Conservation (phyloP, 306 rosid genomes). For the Morella rubra region DNA sequence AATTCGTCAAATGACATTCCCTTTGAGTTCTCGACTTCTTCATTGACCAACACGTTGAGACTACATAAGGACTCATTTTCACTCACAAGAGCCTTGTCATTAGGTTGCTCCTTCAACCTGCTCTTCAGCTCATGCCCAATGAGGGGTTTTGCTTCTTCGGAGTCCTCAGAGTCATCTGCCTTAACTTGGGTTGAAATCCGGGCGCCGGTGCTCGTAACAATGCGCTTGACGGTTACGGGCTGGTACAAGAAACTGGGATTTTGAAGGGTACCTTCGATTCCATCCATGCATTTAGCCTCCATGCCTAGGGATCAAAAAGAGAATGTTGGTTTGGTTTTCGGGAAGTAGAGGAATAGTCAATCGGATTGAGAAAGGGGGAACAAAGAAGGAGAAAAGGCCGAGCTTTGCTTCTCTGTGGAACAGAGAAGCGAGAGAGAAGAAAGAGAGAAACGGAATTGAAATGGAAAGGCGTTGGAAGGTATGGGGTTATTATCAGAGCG, state of each 20-base stretch:
- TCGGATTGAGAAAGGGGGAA: not conserved
- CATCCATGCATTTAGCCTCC: slow-evolving; percentile 18
- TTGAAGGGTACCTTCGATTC: not conserved
- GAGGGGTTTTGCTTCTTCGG: not conserved
- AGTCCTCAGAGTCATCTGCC: slow-evolving; percentile 6
- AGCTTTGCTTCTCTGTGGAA: not conserved
- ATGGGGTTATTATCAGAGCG: not conserved
- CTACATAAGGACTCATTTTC: not conserved
- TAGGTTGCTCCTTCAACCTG: slow-evolving; percentile 20
- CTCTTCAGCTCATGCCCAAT: not conserved
- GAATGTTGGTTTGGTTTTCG: not conserved
- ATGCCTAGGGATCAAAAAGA: not conserved
- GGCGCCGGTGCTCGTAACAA: slow-evolving; percentile 48
- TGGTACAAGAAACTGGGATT: not conserved
- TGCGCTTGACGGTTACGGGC: slow-evolving; percentile 39
- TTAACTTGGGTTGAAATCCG: slow-evolving; percentile 41
- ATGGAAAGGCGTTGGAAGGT: not conserved
- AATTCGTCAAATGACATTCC: slow-evolving; percentile 31
- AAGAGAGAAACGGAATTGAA: not conserved
- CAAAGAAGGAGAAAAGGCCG: not conserved
- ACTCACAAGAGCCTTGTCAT: not conserved
- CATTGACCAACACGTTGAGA: not conserved
- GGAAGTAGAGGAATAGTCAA: not conserved
- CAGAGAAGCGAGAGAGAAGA: slow-evolving; percentile 1
- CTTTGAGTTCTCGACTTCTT: not conserved